phyloP scores from a whole-genome alignment of 2,329 filamentous ascomycete species.

The Xylariaceae sp. region DNA sequence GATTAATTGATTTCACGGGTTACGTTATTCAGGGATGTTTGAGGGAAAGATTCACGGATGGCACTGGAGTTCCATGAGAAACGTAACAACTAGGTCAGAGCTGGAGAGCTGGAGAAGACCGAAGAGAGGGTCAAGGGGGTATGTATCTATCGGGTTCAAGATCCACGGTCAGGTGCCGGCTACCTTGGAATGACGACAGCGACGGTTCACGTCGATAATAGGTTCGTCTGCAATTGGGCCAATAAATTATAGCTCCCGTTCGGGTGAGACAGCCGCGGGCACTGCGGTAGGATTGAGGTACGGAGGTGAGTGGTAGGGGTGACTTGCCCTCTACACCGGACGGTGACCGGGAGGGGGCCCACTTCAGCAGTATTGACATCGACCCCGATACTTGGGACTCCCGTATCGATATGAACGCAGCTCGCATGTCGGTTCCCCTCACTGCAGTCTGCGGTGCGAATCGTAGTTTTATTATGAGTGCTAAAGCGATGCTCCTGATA shows the following conservation, averaged over 20 bases:
- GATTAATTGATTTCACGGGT: neutral
- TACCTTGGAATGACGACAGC: constrained; percentile 1
- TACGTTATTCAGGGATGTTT: neutral
- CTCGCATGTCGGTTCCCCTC: neutral
- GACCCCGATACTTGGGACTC: neutral
- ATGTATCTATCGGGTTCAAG: neutral
- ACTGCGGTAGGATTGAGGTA: neutral
- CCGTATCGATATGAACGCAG: neutral
- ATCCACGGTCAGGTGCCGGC: neutral
- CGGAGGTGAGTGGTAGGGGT: neutral
- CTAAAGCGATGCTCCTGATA: neutral
- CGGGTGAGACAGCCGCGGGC: neutral
- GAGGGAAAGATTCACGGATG: neutral
- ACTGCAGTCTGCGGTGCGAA: neutral
- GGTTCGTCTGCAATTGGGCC: neutral
- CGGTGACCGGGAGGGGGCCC: neutral
- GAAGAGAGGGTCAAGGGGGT: neutral
- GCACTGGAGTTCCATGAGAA: neutral
- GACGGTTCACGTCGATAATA: neutral
- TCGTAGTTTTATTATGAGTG: neutral
- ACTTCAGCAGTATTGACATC: neutral
- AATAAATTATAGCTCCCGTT: neutral
- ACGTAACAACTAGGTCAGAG: neutral
- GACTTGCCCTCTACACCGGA: neutral
- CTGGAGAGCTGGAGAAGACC: neutral